These are phyloP conservation scores for Penicillium angulare DNA, from an alignment of 495 filamentous ascomycete species.

Conservation along the genomic window DNA sequence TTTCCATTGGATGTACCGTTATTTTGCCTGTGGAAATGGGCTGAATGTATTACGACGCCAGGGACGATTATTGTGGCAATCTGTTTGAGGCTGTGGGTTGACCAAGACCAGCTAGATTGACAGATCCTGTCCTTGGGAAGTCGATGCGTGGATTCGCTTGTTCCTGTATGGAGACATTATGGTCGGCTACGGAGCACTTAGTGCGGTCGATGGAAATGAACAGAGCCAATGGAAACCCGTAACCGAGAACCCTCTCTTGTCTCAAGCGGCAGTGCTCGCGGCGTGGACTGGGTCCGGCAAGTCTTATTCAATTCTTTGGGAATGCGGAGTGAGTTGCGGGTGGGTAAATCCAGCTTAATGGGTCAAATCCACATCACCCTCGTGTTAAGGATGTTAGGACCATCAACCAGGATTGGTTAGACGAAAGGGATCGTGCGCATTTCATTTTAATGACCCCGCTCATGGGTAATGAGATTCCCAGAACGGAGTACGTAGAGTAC, in stretches of 20 bases:
- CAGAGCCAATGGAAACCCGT: neutral
- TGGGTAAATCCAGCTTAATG: neutral
- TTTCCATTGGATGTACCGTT: slow-evolving; percentile 3
- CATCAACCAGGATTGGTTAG: neutral
- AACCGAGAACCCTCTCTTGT: neutral
- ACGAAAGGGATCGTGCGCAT: neutral
- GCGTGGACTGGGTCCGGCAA: neutral
- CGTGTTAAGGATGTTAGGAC: neutral
- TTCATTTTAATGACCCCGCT: neutral
- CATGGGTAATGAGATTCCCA: neutral
- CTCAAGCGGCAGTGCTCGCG: neutral
- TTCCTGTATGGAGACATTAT: no score
- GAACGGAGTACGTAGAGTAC: neutral
- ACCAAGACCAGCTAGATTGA: no score
- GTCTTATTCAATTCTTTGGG: neutral
- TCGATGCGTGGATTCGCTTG: no score
- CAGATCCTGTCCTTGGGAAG: neutral
- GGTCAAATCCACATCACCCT: neutral
- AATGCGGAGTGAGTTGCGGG: slow-evolving; percentile 2
- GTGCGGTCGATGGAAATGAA: neutral
- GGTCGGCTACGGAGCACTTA: no score
- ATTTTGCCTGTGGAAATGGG: no score
- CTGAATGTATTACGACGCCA: no score
- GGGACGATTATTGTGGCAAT: no score
- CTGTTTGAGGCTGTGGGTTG: no score